Evolutionary conservation across 2,329 filamentous ascomycete genomes (phyloP), one percentile per base, ranked within the genome.

Genomic region (Colletotrichum higginsianum): DNA sequence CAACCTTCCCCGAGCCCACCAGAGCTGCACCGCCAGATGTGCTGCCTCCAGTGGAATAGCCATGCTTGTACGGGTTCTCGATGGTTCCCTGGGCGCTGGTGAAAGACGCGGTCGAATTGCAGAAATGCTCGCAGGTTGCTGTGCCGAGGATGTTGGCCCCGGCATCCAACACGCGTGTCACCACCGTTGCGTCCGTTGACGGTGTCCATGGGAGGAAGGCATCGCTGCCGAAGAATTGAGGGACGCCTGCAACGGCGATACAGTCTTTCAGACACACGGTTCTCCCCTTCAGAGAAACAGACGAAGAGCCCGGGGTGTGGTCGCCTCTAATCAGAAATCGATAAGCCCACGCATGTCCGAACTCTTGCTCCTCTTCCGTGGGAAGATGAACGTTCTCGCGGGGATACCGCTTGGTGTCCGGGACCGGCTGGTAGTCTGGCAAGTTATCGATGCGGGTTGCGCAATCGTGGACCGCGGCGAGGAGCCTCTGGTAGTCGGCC

Each of bases 261-360:
- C 86, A 87, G 73, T 90, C 88, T 75, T 89, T 89, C 16, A 89
- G 72, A 68, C 85, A 86, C 3, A 88, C 75, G 0, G 82, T 84
- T 61, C 85, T 88, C 0, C 83, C 85, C 62, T 73, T 79, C n/a
- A 86, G 67, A 8, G 60, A 65, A 4, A 60, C 46, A 6, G 23
- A 56, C 1, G 70, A 70, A 3, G 66, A 35, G 18, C 52, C 66
- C 40, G 58, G n/a, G 2, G 53, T 21, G 16, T 53, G 44, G 7
- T 63, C 44, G 11, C 74, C 74, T 9, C 78, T 78, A 53, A 88
- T 87, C 4, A 82, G 77, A 56, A 87, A 87, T 49, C 81, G 84
- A 74, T 87, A 85, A 1, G 86, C 86, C 86, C 86, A 88, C 0
- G 86, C 86, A 72, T 84, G 79, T 0, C 86, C 86, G 18, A 84